Base-by-base conservation (phyloP, 768 basidiomycete species). In the Austroboletus eburneus region DNA sequence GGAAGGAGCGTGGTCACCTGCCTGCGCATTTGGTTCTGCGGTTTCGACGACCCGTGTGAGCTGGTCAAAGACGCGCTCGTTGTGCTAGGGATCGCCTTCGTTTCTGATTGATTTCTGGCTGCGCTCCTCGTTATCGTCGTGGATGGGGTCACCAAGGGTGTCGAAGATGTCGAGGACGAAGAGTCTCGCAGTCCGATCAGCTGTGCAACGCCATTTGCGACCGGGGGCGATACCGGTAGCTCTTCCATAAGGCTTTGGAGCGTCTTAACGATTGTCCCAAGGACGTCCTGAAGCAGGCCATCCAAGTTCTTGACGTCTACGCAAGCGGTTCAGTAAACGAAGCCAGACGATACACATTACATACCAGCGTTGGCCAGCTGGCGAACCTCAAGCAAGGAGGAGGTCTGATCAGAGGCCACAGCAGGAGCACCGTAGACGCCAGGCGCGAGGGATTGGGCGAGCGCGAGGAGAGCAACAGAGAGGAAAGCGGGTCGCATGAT, bases 401-500 rank as follows among this genome's bases (percentile, higher is more conserved):
- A 16, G 10, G 58, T 33, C 0, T 29, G 43, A 40, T 42, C 50
- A 32, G 40, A 23, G 34, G 30, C 36, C 20, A 27, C 30, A n/a
- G 41, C 34, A 1, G 62, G 62, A 17, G 50, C 52, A 29, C 40
- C 64, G 12, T 48, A 45, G 21, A 53, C 61, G 17, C 43, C 48
- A 17, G 52, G 46, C 0, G 48, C 42, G 45, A 56, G 16, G 22
- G 52, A 50, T n/a, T 45, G 45, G 25, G 46, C 50, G 13, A 64
- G 45, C 0, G 50, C 49, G 41, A 66, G 42, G 39, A 61, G 49
- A 43, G 46, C 49, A 18, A 58, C 29, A 6, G 62, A 48, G 35
- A 54, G 32, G 47, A 45, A 23, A 17, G 56, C 21, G 46, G 51
- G 56, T 50, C 50, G 62, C 62, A 64, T 66, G 45, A 17, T 58